A percentile compares a stretch with the other conserved stretches of the same genome.
Conservation (phyloP, 257 asterid species). For the Osmanthus fragrans region DNA sequence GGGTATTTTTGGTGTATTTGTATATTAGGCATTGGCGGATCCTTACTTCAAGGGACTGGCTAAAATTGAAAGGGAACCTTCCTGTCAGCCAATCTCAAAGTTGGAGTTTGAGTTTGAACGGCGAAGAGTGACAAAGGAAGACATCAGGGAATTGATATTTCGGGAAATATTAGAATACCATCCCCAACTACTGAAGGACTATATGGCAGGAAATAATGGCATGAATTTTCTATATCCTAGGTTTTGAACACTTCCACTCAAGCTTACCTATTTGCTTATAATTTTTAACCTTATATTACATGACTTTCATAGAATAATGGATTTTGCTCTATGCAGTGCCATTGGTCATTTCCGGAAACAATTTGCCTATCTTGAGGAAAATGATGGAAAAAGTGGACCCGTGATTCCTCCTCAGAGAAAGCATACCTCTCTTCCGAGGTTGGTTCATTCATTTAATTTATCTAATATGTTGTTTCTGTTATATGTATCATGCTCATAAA, state of each 20-base stretch:
- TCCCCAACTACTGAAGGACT: conserved; percentile 87
- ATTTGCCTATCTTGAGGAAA: conserved; percentile 85
- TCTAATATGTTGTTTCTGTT: background rate
- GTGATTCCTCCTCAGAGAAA: conserved; percentile 78
- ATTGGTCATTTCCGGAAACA: conserved; percentile 79
- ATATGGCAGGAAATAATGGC: conserved; percentile 71
- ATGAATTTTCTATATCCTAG: conserved; percentile 83
- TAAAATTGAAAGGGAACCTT: conserved; percentile 87
- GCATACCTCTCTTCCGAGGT: conserved; percentile 91
- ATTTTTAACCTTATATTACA: conserved; percentile 8
- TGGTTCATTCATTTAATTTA: conserved; percentile 11
- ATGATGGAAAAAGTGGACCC: conserved; percentile 62
- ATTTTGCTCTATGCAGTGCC: conserved; percentile 50
- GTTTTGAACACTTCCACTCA: conserved; percentile 34
- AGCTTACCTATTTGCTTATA: background rate
- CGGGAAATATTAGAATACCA: conserved; percentile 90
- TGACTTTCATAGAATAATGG: conserved; percentile 8
- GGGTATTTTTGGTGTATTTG: conserved; percentile 9
- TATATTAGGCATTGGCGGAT: conserved; percentile 75
- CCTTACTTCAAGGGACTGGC: conserved; percentile 91
- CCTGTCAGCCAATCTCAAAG: conserved; percentile 86
- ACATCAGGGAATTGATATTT: conserved; percentile 73
- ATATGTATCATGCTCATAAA: background rate
- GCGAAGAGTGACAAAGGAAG: conserved; percentile 82
- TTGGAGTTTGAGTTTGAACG: conserved; percentile 92